Base-by-base conservation (phyloP, 768 basidiomycete genomes). In the Rhizopogon salebrosus region DNA sequence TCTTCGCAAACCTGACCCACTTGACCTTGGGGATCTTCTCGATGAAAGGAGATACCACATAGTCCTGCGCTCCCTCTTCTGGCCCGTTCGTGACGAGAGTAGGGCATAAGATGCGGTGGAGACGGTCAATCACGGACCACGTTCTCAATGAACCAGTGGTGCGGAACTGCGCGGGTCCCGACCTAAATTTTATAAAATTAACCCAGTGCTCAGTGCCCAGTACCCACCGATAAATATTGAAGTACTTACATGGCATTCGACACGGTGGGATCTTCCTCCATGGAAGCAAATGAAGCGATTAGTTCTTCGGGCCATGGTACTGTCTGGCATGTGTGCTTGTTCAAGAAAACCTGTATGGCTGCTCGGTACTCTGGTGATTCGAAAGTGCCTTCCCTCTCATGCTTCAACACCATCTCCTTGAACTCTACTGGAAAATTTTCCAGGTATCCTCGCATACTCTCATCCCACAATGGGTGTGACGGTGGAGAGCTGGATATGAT, bases 91-190 rank as follows among this genome's bases (percentile, higher is more conserved):
- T 69, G 29, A 75, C 49, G 26, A 82, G 63, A 0, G 73, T 73
- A 1, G 73, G 67, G 6, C 66, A 65, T 5, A 51, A 36, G 24
- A 80, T 75, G 4, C 64, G 71, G 54, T 71, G 65, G 8, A 80
- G 61, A 10, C 72, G 66, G 37, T 75, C 72, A 13, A 78, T 60
- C 46, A 80, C 72, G 11, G 70, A 63, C 80, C 80, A 83, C 2
- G 67, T 57, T 58, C 74, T 74, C 38, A 82, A 53, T 0, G 73
- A 63, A 0, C 75, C 75, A 9, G 69, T 65, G 18, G 72, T 68
- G 31, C 62, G 61, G 57, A 75, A 75, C 56, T 75, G 72, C 23
- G 68, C 68, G 6, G 66, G 11, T 35, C 63, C 52, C 39, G 57
- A 14, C 53, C 60, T 64, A 23, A 27, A 35, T 29, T 41, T 40